Evolutionary conservation across 495 filamentous ascomycete genomes (phyloP), one percentile per base, ranked within the genome.

Genomic region (Lineolata rhizophorae): DNA sequence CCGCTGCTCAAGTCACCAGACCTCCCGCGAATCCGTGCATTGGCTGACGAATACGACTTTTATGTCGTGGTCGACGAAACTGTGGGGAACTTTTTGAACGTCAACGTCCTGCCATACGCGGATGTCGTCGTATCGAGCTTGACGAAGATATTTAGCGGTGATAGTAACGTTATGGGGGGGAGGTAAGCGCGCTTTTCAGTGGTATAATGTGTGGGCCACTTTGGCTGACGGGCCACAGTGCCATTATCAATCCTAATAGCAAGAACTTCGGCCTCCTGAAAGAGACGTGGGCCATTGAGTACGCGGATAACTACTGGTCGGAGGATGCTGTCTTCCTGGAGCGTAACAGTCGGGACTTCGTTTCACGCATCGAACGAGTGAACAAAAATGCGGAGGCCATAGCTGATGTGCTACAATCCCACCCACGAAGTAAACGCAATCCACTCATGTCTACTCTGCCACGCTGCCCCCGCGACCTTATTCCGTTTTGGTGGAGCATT

Each of bases 141-240:
- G 33, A 94, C 87, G 3, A 97, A 97, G 52, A 73, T 94, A 30
- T 97, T 97, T 53, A 90, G 80, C 35, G 87, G 87, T 18, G 85
- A 92, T 50, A 81, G 79, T 50, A 95, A 97, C 52, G 87, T 97
- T 32, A 94, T 95, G 87, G 87, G 83, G 39, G 87, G 87, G 34
- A 72, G 61, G 61, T 65, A 35, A 29, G 50, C 20, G 21, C 20
- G 10, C 28, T 18, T 11, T 20, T 19, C 10, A 16, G 18, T 18
- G 18, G 1, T 2, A 11, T 31, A 25, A 3, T 34, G 5, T 28
- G 10, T 27, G 18, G 29, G 31, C 38, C 56, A 18, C 47, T 8
- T 4, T 10, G n/a, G n/a, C n/a, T n/a, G n/a, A n/a, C n/a, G n/a
- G n/a, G n/a, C 3, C 18, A 18, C 30, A 73, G 80, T 48, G 62